A percentile compares a stretch with the other conserved stretches of the same genome.
Conservation (phyloP, 306 rosid genomes). For the Fagus sylvatica region DNA sequence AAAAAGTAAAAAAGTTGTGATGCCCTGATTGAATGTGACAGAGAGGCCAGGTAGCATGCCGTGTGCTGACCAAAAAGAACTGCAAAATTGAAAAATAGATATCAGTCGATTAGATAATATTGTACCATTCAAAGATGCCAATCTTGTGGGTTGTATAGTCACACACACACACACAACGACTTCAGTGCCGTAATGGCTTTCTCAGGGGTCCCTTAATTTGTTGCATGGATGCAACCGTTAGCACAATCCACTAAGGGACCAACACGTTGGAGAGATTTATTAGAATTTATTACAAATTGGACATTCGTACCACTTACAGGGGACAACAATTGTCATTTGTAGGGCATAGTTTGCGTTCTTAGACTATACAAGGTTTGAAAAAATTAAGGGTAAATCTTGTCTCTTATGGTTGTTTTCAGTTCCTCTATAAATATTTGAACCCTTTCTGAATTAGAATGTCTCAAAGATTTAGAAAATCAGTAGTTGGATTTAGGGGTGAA, state of each 20-base stretch:
- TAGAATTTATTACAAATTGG: conserved; percentile 17
- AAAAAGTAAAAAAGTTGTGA: conserved; percentile 1
- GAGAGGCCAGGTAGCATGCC: conserved; percentile 10
- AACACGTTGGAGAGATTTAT: conserved; percentile 27
- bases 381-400: conserved; percentile 13
- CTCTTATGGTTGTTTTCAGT: conserved; percentile 18
- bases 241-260: conserved; percentile 20
- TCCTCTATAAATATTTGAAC: conserved; percentile 9
- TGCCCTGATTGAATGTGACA: background rate
- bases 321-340: conserved; percentile 43
- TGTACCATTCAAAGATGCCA: conserved; percentile 55
- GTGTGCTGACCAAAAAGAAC: conserved; percentile 38
- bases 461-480: background rate
- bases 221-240: conserved; percentile 27
- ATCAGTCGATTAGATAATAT: background rate
- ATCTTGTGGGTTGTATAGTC: conserved; percentile 35
- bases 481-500: background rate
- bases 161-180: background rate
- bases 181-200: conserved; percentile 58
- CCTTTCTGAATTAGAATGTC: conserved; percentile 26
- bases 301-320: conserved; percentile 37
- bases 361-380: conserved; percentile 14
- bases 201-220: conserved; percentile 30
- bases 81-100: conserved; percentile 5
- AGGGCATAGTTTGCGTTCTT: conserved; percentile 24